phyloP scores from a whole-genome alignment of 495 filamentous ascomycete species.

The Pseudoneurospora amorphoporcata region DNA sequence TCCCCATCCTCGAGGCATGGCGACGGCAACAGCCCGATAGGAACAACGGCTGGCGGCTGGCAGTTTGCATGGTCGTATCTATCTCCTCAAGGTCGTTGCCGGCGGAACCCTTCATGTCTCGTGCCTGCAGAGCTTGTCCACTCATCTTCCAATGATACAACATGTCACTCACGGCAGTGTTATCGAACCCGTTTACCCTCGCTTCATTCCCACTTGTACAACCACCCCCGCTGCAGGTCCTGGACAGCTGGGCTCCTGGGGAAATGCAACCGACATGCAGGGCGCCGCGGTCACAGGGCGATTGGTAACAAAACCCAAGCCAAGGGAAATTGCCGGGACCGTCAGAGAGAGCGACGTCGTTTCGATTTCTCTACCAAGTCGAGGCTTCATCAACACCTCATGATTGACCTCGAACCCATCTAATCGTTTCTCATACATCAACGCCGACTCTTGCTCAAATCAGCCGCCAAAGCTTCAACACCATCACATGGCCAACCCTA shows the following conservation, averaged over 20 bases:
- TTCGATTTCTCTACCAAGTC: not conserved
- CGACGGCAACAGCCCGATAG: not conserved
- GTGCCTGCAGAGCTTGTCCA: not conserved
- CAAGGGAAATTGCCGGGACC: too few relatives aligned
- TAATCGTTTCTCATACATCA: too few relatives aligned
- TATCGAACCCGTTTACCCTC: not conserved
- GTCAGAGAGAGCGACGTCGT: too few relatives aligned
- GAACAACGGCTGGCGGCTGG: not conserved
- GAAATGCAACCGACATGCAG: conserved; percentile 8
- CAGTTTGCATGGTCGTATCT: not conserved
- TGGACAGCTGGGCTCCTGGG: not conserved
- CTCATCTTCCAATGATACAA: not conserved
- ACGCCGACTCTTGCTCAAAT: not conserved
- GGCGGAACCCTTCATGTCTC: too few relatives aligned
- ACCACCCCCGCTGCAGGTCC: not conserved
- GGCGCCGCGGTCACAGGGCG: conserved; percentile 11
- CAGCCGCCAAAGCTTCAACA: not conserved
- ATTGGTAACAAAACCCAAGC: not conserved
- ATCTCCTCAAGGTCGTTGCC: too few relatives aligned
- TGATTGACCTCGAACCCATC: too few relatives aligned
- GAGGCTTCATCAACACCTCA: not conserved
- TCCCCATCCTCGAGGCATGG: not conserved
- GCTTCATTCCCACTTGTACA: not conserved
- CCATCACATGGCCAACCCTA: not conserved
- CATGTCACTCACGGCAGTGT: not conserved